Conservation (phyloP, 495 filamentous ascomycete species). For the Clavariopsis aquatica region DNA sequence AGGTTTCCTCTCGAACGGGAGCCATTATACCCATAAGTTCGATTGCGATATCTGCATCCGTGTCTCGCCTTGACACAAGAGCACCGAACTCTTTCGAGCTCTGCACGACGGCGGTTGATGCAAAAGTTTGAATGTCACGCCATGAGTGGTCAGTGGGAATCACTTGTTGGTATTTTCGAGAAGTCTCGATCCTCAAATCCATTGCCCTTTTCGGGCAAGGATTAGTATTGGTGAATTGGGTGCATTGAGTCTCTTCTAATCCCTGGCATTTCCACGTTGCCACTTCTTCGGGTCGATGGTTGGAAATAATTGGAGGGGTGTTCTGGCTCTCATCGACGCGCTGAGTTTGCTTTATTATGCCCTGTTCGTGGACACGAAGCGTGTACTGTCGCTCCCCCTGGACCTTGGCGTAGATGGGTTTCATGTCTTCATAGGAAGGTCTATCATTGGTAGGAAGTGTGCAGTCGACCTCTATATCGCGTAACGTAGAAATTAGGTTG, state of each 20-base stretch:
- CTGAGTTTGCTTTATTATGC: background rate
- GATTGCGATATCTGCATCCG: background rate
- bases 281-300: background rate
- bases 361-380: background rate
- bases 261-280: background rate
- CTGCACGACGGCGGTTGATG: background rate
- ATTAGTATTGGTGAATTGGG: too few relatives aligned
- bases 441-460: background rate
- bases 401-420: background rate
- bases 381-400: background rate
- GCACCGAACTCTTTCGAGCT: background rate
- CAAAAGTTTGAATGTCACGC: too few relatives aligned
- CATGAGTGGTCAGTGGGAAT: too few relatives aligned
- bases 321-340: background rate
- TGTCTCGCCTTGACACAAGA: background rate
- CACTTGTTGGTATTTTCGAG: too few relatives aligned
- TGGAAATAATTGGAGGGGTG: background rate
- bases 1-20: background rate
- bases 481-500: background rate
- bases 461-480: background rate
- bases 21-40: conserved; percentile 4
- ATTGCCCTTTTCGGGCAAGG: too few relatives aligned
- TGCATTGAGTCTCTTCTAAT: too few relatives aligned
- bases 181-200: too few relatives aligned
- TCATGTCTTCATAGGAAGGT: background rate